phyloP scores from a whole-genome alignment of 208 protist genomes.

The Blastocrithidia nonstop region DNA sequence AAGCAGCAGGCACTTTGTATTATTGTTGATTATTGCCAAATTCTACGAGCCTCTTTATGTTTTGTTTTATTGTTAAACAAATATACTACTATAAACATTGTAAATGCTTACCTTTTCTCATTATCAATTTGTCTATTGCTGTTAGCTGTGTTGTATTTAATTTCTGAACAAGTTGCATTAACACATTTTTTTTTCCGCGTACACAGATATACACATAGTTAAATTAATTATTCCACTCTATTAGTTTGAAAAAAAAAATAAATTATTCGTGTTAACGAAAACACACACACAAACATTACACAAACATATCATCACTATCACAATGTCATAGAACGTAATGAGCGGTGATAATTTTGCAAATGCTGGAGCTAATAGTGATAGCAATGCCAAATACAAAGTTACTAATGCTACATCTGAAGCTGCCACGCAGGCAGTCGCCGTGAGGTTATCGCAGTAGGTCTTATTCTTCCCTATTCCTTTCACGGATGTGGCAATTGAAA shows the following conservation, averaged over 20 bases:
- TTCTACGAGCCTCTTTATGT: no score
- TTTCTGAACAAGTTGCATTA: neutral
- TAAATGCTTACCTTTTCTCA: no score
- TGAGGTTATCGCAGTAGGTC: constrained; percentile 48
- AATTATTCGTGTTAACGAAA: neutral
- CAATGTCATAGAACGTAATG: neutral
- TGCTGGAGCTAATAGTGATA: neutral
- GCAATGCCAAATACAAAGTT: neutral
- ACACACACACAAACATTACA: neutral
- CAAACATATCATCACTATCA: constrained; percentile 6
- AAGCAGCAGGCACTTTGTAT: no score
- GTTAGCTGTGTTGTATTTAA: no score
- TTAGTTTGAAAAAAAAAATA: neutral
- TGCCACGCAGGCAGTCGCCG: constrained; percentile 6
- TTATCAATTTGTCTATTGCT: no score
- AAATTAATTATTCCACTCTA: neutral
- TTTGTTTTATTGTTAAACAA: no score
- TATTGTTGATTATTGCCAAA: no score
- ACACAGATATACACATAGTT: neutral
- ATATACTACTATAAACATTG: no score
- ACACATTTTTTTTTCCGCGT: neutral
- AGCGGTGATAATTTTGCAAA: neutral
- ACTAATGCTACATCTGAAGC: neutral
- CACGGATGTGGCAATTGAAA: constrained; percentile 55
- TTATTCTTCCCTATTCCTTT: constrained; percentile 72